Conservation (phyloP, 1,284 basidiomycete genomes). For the Phlebopus sp. region DNA sequence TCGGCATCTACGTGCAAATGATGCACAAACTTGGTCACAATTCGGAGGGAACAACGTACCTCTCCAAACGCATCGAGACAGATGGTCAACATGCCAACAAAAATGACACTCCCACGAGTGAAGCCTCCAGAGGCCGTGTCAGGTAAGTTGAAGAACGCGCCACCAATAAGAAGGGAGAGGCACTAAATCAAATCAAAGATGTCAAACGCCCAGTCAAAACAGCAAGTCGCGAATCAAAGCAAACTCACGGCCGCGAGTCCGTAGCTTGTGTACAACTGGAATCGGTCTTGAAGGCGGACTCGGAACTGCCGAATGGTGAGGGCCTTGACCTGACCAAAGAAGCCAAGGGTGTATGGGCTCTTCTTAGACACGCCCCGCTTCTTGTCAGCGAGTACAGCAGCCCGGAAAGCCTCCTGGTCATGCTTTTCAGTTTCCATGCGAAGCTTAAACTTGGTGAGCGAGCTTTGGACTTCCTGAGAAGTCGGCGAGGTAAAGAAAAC, state of each 20-base stretch:
- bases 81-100: slow-evolving; percentile 70
- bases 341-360: slow-evolving; percentile 85
- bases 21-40: background rate
- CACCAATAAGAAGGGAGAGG: slow-evolving; percentile 76
- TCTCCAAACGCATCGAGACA: slow-evolving; percentile 79
- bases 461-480: slow-evolving; percentile 46
- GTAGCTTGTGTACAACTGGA: slow-evolving; percentile 77
- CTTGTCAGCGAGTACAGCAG: slow-evolving; percentile 78
- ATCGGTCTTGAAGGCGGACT: slow-evolving; percentile 75
- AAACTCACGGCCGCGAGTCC: slow-evolving; percentile 48
- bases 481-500: slow-evolving; percentile 63
- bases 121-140: slow-evolving; percentile 78
- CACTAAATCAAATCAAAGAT: slow-evolving; percentile 21
- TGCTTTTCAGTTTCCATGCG: slow-evolving; percentile 62
- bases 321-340: slow-evolving; percentile 70
- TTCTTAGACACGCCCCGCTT: slow-evolving; percentile 80
- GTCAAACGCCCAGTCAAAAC: slow-evolving; percentile 1
- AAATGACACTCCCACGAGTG: slow-evolving; percentile 84
- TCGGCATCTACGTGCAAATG: slow-evolving; percentile 44
- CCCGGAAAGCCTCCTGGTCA: slow-evolving; percentile 74
- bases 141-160: slow-evolving; percentile 72
- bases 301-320: slow-evolving; percentile 76
- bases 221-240: background rate
- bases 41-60: slow-evolving; percentile 35
- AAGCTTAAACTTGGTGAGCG: slow-evolving; percentile 62